Conservation (phyloP, 345 rosid genomes). For the Nephelium lappaceum region DNA sequence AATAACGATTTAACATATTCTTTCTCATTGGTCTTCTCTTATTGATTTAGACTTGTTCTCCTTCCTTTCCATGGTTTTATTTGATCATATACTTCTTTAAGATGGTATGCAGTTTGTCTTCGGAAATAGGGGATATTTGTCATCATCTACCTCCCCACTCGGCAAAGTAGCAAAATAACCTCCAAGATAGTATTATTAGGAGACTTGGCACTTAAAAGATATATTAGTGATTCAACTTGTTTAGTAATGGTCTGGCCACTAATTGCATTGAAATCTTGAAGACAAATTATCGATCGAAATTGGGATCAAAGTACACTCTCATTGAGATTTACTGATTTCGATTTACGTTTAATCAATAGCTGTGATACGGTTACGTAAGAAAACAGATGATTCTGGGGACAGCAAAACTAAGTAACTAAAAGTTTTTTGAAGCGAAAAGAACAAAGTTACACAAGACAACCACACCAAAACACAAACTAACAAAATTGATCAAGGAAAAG, state of each 20-base stretch:
- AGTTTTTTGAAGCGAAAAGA: not conserved
- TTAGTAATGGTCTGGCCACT: no score
- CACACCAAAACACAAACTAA: constrained; percentile 1
- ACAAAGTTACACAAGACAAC: not conserved
- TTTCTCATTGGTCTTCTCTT: not conserved
- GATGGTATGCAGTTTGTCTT: no score
- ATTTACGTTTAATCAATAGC: no score
- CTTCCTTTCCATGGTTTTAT: not conserved
- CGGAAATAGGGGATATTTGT: no score
- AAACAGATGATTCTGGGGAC: not conserved
- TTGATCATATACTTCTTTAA: no score
- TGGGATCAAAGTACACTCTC: no score
- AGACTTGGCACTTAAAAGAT: not conserved
- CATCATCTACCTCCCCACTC: no score
- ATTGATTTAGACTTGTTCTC: not conserved
- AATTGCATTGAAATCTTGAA: not conserved
- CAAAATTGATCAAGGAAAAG: constrained; percentile 7
- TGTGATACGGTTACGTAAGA: not conserved
- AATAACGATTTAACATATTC: not conserved
- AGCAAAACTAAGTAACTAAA: not conserved
- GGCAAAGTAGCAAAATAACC: no score
- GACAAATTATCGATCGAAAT: not conserved
- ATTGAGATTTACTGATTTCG: no score
- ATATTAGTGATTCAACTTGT: no score
- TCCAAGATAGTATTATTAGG: no score